phyloP scores from a whole-genome alignment of 306 rosid genomes.

The Inga laurina region DNA sequence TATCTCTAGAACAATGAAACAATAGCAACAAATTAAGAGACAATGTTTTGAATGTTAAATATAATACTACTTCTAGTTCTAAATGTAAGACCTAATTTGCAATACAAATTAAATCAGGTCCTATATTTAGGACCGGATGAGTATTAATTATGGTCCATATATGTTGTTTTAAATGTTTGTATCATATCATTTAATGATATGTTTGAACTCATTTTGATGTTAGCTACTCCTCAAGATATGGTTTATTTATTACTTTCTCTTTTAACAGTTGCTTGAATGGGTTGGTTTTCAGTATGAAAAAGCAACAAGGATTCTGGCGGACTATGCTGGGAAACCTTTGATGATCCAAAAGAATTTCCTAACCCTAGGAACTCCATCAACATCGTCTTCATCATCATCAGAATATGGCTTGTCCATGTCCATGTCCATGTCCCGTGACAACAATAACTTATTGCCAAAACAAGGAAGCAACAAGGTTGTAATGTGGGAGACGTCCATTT shows the following conservation, averaged over 20 bases:
- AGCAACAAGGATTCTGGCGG: conserved; percentile 42
- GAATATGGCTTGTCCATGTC: not conserved
- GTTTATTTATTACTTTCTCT: not conserved
- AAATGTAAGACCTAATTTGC: no score
- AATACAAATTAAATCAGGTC: no score
- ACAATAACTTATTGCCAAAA: not conserved
- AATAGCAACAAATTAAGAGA: not conserved
- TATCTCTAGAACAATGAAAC: not conserved
- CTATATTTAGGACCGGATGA: no score
- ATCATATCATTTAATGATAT: not conserved
- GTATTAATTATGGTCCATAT: not conserved
- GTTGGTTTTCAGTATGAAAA: conserved; percentile 50
- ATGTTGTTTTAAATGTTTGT: not conserved
- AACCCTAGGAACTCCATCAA: not conserved
- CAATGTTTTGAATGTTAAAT: no score
- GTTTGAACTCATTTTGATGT: not conserved
- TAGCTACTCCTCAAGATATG: not conserved
- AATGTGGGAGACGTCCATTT: conserved; percentile 42
- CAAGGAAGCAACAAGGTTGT: conserved; percentile 36
- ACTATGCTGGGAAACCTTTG: conserved; percentile 42
- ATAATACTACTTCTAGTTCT: no score
- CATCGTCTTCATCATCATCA: not conserved
- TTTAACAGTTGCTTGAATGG: not conserved
- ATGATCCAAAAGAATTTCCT: not conserved
- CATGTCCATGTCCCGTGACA: not conserved